Base-by-base conservation (phyloP, 2,329 filamentous ascomycete species). In the Cladophialophora yegresii region DNA sequence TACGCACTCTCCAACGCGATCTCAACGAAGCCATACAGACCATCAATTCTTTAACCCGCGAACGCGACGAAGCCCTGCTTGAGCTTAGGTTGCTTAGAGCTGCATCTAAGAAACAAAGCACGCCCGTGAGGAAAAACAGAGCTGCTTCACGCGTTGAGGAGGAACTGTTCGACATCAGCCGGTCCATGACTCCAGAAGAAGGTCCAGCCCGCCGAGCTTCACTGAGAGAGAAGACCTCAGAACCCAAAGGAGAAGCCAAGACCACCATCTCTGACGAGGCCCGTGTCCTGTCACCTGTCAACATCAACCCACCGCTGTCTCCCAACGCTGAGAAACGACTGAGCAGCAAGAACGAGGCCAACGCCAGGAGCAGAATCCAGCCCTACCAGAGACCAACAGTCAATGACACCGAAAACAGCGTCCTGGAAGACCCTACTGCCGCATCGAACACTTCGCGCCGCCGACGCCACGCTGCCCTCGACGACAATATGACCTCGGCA, bases 401-500 rank as follows among this genome's bases (percentile, higher is more conserved):
- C 20, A 64, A 66, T 60, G 70, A 71, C 57, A 71, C 65, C 26
- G 66, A 71, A 33, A 67, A 70, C 36, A 70, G 69, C 65, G 59
- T 68, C 16, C 40, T 68, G 16, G 65, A 64, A 40, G 68, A 70
- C 47, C 59, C 66, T 23, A 72, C 71, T 28, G 71, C 84, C 0
- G 76, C 81, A 43, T 72, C 82, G 5, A 81, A 82, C 71, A 80
- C 80, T 54, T 78, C 80, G 33, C 79, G 79, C 58, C 80, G 80
- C 9, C 81, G 83, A 56, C 82, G 81, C 53, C 81, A 79, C 30
- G 80, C 78, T 45, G 76, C 76, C 43, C 76, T 78, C 13, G 70
- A 72, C 43, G 78, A 80, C 28, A 84, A 86, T 63, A 83, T 86
- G 82, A 88, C 85, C 5, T 88, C 85, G 2, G 85, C 84, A 5